Percentiles rank a stretch among this genome's conserved stretches.
phyloP scores from a whole-genome alignment of 495 filamentous ascomycete genomes.

The Penicillium tannophilum region DNA sequence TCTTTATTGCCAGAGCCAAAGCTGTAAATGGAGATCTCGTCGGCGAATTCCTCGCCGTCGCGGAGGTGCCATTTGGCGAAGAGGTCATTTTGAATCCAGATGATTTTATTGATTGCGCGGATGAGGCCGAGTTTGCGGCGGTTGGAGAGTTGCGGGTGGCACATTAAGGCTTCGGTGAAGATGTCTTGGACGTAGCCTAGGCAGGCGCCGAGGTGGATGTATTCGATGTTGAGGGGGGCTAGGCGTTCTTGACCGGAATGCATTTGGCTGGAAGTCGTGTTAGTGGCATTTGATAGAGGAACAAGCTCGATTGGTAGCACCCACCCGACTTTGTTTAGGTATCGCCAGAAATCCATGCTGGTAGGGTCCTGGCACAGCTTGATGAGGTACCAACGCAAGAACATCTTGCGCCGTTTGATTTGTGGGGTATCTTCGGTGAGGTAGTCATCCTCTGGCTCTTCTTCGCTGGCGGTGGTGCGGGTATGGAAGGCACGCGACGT shows the following conservation, averaged over 20 bases:
- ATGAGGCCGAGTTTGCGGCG: slow-evolving; percentile 67
- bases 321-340: slow-evolving; percentile 74
- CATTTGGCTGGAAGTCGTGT: slow-evolving; percentile 41
- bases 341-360: slow-evolving; percentile 76
- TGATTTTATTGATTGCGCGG: slow-evolving; percentile 62
- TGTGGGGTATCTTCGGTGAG: slow-evolving; percentile 67
- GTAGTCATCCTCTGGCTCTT: slow-evolving; percentile 57
- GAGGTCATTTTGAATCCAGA: slow-evolving; percentile 80
- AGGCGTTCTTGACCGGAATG: slow-evolving; percentile 65
- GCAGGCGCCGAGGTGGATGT: slow-evolving; percentile 69
- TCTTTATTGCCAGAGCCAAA: slow-evolving; percentile 65
- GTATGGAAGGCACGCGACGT: slow-evolving; percentile 72
- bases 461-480: slow-evolving; percentile 63
- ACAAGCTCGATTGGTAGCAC: slow-evolving; percentile 5
- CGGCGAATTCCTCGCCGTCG: slow-evolving; percentile 70
- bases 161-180: slow-evolving; percentile 72
- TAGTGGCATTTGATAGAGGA: neutral
- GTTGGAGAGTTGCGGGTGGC: slow-evolving; percentile 63
- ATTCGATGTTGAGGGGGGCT: slow-evolving; percentile 72
- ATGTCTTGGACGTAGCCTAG: slow-evolving; percentile 73
- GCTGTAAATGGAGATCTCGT: slow-evolving; percentile 55
- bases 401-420: slow-evolving; percentile 75
- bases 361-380: slow-evolving; percentile 71
- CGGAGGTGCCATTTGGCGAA: slow-evolving; percentile 75
- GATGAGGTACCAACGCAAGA: slow-evolving; percentile 68